Evolutionary conservation across 441 rosid genomes (phyloP), one percentile per base, ranked within the genome.

Genomic region (Populus hybrid): DNA sequence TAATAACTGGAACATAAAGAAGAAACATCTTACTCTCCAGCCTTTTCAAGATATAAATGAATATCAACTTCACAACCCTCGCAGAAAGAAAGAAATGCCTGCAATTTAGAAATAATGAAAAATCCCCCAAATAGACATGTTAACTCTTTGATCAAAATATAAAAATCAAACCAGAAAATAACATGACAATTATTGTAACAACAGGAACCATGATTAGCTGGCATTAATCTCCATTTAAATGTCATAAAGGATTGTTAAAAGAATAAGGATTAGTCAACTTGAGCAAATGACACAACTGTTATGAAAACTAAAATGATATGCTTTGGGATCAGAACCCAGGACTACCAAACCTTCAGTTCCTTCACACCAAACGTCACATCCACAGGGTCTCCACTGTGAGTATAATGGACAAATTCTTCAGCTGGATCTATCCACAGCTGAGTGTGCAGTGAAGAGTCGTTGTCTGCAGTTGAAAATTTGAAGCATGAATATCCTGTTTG

Each of bases 371-470:
- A 96, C 71, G 98, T 96, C 84, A 96, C 86, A 61, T 94, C 96
- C 53, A 91, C 88, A 66, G 93, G 97, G 80, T 92, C 90, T 78
- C 99, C 90, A 35, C 66, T 77, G 81, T 96, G 94, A 82, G 86
- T 83, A 84, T 95, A 94, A 71, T 87, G 95, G 80, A 93, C 85
- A 92, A 94, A 96, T 84, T 94, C 97, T 86, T 94, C 98, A 1
- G 82, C 82, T 67, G 98, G 97, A 86, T 96, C 98, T 81, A 94
- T 92, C 97, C 97, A 94, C 64, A 96, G 87, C 83, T 96, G 98
- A 79, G 97, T 91, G 85, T 94, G 91, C 57, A 96, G 82, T 46
- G 88, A 85, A 63, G 94, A 86, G 81, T 90, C 98, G 24, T 87
- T 93, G 59, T 96, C 98, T 94, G 91, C 86, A 75, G 38, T 76